phyloP scores from a whole-genome alignment of 345 rosid species.

The Capsella bursapastoris region DNA sequence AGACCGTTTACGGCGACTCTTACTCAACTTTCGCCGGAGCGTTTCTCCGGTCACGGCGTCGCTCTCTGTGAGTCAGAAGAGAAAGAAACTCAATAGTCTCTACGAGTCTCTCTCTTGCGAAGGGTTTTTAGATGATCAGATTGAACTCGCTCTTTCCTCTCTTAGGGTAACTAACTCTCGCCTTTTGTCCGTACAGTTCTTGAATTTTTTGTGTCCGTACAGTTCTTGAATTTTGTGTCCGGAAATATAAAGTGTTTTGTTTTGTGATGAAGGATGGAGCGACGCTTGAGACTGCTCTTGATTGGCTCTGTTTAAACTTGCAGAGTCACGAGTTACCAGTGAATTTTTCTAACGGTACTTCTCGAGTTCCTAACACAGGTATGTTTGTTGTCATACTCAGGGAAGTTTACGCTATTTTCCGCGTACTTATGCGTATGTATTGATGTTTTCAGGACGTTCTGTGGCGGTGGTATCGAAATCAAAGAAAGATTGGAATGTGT shows the following conservation, averaged over 20 bases:
- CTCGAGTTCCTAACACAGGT: slow-evolving; percentile 58
- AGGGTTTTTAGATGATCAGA: slow-evolving; percentile 85
- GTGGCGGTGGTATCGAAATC: slow-evolving; percentile 71
- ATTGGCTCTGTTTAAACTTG: slow-evolving; percentile 91
- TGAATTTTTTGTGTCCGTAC: background rate
- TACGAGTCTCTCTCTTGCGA: slow-evolving; percentile 94
- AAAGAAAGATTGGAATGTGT: slow-evolving; percentile 59
- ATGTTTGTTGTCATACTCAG: background rate
- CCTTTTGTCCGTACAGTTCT: background rate
- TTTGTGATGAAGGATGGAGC: slow-evolving; percentile 65
- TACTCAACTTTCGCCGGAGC: slow-evolving; percentile 62
- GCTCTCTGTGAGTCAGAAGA: slow-evolving; percentile 65
- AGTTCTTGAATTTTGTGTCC: no score
- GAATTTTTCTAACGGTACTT: slow-evolving; percentile 83
- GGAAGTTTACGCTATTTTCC: background rate
- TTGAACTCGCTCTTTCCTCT: slow-evolving; percentile 84
- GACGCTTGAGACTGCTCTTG: slow-evolving; percentile 83
- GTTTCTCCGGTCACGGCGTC: slow-evolving; percentile 40
- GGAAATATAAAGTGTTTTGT: slow-evolving; percentile 3
- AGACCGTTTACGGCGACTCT: slow-evolving; percentile 80
- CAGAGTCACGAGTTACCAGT: slow-evolving; percentile 78
- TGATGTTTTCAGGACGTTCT: slow-evolving; percentile 60
- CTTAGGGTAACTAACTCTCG: slow-evolving; percentile 55
- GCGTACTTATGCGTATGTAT: slow-evolving; percentile 10
- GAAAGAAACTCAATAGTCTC: slow-evolving; percentile 62